Conservation (phyloP, 345 rosid species). For the Eucalyptus virginea region DNA sequence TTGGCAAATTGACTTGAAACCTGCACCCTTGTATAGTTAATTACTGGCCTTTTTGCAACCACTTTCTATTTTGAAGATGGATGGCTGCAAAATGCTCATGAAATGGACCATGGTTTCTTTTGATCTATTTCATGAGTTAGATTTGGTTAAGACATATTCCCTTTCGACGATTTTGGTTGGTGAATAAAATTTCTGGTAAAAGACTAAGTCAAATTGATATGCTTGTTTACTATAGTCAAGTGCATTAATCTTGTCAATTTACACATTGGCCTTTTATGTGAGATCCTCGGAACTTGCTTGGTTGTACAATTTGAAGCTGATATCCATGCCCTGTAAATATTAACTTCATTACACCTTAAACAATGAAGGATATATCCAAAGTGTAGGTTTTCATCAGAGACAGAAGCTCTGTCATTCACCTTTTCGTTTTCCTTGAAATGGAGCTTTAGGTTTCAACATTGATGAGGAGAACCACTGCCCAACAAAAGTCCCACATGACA, state of each 20-base stretch:
- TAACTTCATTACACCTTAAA: neutral
- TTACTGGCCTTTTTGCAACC: neutral
- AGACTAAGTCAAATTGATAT: neutral
- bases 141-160: neutral
- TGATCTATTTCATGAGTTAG: neutral
- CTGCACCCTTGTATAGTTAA: neutral
- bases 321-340: neutral
- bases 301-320: neutral
- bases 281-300: neutral
- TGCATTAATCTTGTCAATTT: neutral
- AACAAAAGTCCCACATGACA: neutral
- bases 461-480: neutral
- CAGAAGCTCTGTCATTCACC: neutral
- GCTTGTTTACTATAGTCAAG: neutral
- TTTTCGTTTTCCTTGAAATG: neutral
- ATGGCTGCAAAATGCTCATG: neutral
- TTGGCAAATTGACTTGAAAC: neutral
- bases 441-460: neutral
- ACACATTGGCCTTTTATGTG: neutral
- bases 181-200: neutral
- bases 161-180: neutral
- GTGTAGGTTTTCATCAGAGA: neutral
- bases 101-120: neutral
- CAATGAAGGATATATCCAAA: no score
- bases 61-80: neutral